Percentiles rank a stretch among this genome's conserved stretches.
These are phyloP conservation scores for Colletotrichum lindemuthianum DNA, from an alignment of 2,329 filamentous ascomycete species.

Conservation along the genomic window DNA sequence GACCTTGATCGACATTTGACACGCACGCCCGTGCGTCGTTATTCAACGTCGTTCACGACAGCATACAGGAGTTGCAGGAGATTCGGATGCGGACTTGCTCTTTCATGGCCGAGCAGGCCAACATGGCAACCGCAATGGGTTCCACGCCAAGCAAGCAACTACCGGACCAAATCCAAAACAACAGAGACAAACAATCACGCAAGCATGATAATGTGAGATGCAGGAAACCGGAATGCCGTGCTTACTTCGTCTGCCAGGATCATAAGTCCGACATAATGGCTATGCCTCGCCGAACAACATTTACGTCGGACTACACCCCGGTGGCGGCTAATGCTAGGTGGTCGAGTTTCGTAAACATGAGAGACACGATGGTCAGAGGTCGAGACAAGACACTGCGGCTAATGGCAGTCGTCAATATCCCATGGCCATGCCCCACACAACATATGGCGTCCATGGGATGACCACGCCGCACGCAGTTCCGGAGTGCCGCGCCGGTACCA, in stretches of 20 bases:
- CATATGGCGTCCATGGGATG: slow-evolving; percentile 21
- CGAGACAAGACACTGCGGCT: slow-evolving; percentile 17
- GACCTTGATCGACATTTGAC: slow-evolving; percentile 29
- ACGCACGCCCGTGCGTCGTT: slow-evolving; percentile 24
- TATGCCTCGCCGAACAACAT: not conserved
- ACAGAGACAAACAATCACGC: not conserved
- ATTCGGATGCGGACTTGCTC: slow-evolving; percentile 33
- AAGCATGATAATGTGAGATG: not conserved
- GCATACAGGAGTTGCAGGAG: not conserved
- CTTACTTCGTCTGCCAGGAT: not conserved
- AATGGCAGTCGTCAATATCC: slow-evolving; percentile 2
- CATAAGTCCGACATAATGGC: not conserved
- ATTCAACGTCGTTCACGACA: slow-evolving; percentile 1
- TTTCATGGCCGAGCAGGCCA: slow-evolving; percentile 24
- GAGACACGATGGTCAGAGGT: slow-evolving; percentile 2
- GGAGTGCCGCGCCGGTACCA: not conserved
- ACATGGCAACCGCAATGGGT: slow-evolving; percentile 6
- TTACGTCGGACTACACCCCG: not conserved
- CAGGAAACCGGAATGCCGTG: not conserved
- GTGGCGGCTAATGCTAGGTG: not conserved
- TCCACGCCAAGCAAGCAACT: slow-evolving; percentile 25
- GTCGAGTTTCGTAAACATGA: slow-evolving; percentile 1
- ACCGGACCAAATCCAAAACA: slow-evolving; percentile 15
- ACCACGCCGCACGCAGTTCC: slow-evolving; percentile 22
- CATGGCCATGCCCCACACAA: not conserved